Base-by-base conservation (phyloP, 306 rosid genomes). In the Sechiopsis laciniata region DNA sequence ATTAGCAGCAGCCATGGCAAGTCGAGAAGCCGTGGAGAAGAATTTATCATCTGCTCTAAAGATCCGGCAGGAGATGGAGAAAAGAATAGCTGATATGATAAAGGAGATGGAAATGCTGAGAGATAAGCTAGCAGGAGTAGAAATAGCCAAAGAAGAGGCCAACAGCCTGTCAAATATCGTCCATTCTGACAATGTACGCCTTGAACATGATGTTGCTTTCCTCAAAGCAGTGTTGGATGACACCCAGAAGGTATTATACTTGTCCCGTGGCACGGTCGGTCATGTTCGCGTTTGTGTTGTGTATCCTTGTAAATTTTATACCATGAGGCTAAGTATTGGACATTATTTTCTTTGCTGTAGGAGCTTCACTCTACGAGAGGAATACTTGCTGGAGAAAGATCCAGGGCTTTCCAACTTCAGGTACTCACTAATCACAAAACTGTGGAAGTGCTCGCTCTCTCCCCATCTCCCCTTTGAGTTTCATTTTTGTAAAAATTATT, bases 301-400 rank as follows among this genome's bases (percentile, higher is more conserved):
- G 48, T 32, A 64, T 64, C 19, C 26, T 52, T 64, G 40, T n/a
- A 1, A 68, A 21, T 48, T 68, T 48, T 21, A 6, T 68, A 8
- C 57, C 57, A 46, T 13, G 73, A 46, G 12, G 13, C 20, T 68
- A 56, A 29, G 14, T n/a, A 2, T 35, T 17, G n/a, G 6, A 12
- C 8, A 0, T n/a, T 17, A 40, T 74, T n/a, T 55, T 55, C 0
- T 55, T 57, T 65, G 32, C 60, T 76, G 77, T 64, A 90, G 97
- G 99, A 94, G 78, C 85, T 94, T 83, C 99, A 91, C 70, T 94
- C 99, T 48, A 91, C 96, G 24, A 94, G 97, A 84, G 97, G 96
- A 75, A 92, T 91, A 74, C 92, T 94, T 55, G 87, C 95, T 10
- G 95, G 96, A 76, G 96, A 91, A 84, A 88, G 99, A 79, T 87